These are phyloP conservation scores for Aspergillus avenaceus DNA, from an alignment of 495 filamentous ascomycete species.

Conservation along the genomic window DNA sequence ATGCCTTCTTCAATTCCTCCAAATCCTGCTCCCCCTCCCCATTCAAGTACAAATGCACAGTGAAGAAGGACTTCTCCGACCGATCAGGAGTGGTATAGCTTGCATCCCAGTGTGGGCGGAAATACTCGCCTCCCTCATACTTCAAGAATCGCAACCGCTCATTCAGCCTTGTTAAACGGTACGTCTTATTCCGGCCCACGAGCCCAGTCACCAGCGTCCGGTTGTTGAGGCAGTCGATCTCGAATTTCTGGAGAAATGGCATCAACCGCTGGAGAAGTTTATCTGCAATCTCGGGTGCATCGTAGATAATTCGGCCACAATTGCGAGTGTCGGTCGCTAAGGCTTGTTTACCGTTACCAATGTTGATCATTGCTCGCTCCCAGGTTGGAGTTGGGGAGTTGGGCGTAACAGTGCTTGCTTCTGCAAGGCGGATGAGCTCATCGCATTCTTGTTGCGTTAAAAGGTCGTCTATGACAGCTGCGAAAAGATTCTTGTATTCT, in stretches of 20 bases:
- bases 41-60: slow-evolving; percentile 83
- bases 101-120: slow-evolving; percentile 74
- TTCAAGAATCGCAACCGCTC: slow-evolving; percentile 77
- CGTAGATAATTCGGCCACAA: slow-evolving; percentile 73
- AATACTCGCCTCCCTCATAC: slow-evolving; percentile 74
- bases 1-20: slow-evolving; percentile 22
- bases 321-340: slow-evolving; percentile 56
- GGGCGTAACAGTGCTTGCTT: slow-evolving; percentile 30
- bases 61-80: slow-evolving; percentile 61
- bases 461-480: slow-evolving; percentile 61
- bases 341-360: slow-evolving; percentile 57
- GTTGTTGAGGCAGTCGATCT: slow-evolving; percentile 33
- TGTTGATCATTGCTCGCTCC: slow-evolving; percentile 54
- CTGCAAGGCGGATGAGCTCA: slow-evolving; percentile 52
- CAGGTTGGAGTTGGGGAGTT: slow-evolving; percentile 17
- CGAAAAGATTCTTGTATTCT: slow-evolving; percentile 52
- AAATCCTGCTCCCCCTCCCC: slow-evolving; percentile 47
- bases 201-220: slow-evolving; percentile 42
- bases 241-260: slow-evolving; percentile 41
- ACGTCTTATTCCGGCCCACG: slow-evolving; percentile 42
- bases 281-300: slow-evolving; percentile 55
- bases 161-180: slow-evolving; percentile 60
- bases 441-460: slow-evolving; percentile 58
- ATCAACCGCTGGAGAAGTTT: slow-evolving; percentile 58
- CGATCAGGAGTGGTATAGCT: slow-evolving; percentile 57